phyloP scores from a whole-genome alignment of 495 filamentous ascomycete genomes.

The Penicillium atrosanguineum region DNA sequence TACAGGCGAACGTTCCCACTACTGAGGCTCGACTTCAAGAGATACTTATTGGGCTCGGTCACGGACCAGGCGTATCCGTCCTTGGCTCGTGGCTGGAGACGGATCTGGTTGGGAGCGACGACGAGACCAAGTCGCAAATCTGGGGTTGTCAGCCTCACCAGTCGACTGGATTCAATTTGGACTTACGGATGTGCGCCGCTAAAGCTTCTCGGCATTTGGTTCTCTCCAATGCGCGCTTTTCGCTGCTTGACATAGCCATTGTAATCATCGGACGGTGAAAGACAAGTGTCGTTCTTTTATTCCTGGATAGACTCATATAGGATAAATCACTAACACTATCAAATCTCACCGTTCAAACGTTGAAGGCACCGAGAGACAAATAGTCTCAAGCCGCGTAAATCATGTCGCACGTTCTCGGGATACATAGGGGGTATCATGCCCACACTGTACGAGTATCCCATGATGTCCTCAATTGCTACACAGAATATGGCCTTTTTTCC shows the following conservation, averaged over 20 bases:
- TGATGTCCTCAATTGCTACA: too few species aligned
- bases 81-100: background rate
- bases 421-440: too few species aligned
- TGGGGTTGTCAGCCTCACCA: background rate
- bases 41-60: background rate
- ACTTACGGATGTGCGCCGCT: background rate
- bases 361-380: too few species aligned
- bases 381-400: too few species aligned
- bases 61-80: slow-evolving; percentile 7
- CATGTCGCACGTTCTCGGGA: too few species aligned
- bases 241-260: background rate
- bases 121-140: slow-evolving; percentile 4
- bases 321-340: too few species aligned
- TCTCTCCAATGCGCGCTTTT: background rate
- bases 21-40: background rate
- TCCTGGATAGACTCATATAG: too few species aligned
- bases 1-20: background rate
- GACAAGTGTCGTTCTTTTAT: too few species aligned
- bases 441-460: too few species aligned
- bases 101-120: slow-evolving; percentile 1
- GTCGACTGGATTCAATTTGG: background rate
- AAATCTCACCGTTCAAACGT: too few species aligned
- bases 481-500: too few species aligned
- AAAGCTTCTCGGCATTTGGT: background rate
- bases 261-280: too few species aligned